Evolutionary conservation across 1,284 basidiomycete genomes (phyloP).

Genomic region (Blastosporella zonata): DNA sequence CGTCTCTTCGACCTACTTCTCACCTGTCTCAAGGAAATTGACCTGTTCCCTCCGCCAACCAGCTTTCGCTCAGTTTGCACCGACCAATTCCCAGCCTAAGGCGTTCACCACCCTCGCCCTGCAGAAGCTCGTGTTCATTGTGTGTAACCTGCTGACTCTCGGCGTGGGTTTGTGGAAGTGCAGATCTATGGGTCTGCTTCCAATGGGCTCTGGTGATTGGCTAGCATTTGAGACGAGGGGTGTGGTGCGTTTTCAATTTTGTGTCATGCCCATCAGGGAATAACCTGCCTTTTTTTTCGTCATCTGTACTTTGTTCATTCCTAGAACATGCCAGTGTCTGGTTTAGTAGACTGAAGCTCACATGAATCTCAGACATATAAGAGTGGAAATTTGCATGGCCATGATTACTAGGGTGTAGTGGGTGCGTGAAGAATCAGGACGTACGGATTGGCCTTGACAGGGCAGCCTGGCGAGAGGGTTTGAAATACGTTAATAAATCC

Average conservation of each 20-base stretch:
- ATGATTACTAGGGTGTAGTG: too few species aligned
- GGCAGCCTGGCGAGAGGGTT: too few species aligned
- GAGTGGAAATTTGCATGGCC: too few species aligned
- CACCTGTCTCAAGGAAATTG: neutral
- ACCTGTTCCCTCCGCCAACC: neutral
- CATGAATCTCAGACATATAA: too few species aligned
- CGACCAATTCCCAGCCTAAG: slow-evolving; percentile 48
- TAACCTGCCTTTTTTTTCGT: too few species aligned
- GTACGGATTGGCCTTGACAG: too few species aligned
- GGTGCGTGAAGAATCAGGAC: too few species aligned
- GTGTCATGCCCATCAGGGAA: too few species aligned
- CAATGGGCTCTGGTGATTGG: slow-evolving; percentile 89
- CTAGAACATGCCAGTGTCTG: neutral
- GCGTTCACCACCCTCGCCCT: slow-evolving; percentile 51
- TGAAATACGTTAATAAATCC: too few species aligned
- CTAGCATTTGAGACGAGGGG: slow-evolving; percentile 84
- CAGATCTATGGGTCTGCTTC: slow-evolving; percentile 84
- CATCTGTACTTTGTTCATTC: too few species aligned
- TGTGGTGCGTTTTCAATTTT: slow-evolving; percentile 43
- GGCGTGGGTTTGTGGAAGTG: slow-evolving; percentile 88
- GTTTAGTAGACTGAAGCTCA: too few species aligned
- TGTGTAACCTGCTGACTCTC: slow-evolving; percentile 72
- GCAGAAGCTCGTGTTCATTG: slow-evolving; percentile 68
- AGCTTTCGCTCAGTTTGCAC: slow-evolving; percentile 70
- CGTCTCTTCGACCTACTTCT: slow-evolving; percentile 22